A percentile compares a stretch with the other conserved stretches of the same genome.
Conservation (phyloP, 208 protist genomes). For the Trypanosoma conorhini region DNA sequence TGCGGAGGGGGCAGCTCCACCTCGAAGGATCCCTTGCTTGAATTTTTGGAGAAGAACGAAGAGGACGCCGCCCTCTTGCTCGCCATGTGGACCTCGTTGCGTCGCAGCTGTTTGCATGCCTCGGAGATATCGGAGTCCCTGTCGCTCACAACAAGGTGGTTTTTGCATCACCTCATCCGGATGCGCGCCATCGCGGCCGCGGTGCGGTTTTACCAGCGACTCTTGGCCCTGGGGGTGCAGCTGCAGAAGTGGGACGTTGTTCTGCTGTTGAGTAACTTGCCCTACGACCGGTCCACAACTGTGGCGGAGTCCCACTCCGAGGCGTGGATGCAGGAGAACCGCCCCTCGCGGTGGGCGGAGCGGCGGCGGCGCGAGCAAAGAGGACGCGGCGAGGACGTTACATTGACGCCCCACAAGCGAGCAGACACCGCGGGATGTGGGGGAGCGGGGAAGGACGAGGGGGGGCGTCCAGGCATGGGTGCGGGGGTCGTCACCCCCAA, state of each 20-base stretch:
- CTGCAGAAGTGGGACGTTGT: slow-evolving; percentile 67
- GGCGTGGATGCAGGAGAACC: slow-evolving; percentile 9
- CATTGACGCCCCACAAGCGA: neutral
- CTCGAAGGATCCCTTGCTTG: slow-evolving; percentile 43
- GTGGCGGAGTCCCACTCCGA: slow-evolving; percentile 8
- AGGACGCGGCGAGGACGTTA: slow-evolving; percentile 15
- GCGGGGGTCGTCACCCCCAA: neutral
- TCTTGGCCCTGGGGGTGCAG: slow-evolving; percentile 69
- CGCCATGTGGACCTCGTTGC: slow-evolving; percentile 80
- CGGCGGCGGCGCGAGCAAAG: slow-evolving; percentile 30
- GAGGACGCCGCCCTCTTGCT: slow-evolving; percentile 75
- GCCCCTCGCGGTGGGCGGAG: slow-evolving; percentile 22
- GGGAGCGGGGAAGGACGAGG: neutral
- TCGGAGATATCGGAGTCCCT: slow-evolving; percentile 73
- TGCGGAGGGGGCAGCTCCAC: neutral
- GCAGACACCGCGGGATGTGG: neutral
- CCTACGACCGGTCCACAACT: slow-evolving; percentile 61
- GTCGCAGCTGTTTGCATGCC: slow-evolving; percentile 74
- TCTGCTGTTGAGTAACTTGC: slow-evolving; percentile 68
- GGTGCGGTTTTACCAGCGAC: slow-evolving; percentile 63
- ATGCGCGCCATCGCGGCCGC: slow-evolving; percentile 61
- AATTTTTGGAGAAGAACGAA: slow-evolving; percentile 67
- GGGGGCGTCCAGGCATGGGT: neutral
- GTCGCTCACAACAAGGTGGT: slow-evolving; percentile 60
- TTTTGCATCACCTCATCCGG: slow-evolving; percentile 72